A percentile compares a stretch with the other conserved stretches of the same genome.
Conservation (phyloP, 2,329 filamentous ascomycete species). For the Coleophoma cylindrospora region DNA sequence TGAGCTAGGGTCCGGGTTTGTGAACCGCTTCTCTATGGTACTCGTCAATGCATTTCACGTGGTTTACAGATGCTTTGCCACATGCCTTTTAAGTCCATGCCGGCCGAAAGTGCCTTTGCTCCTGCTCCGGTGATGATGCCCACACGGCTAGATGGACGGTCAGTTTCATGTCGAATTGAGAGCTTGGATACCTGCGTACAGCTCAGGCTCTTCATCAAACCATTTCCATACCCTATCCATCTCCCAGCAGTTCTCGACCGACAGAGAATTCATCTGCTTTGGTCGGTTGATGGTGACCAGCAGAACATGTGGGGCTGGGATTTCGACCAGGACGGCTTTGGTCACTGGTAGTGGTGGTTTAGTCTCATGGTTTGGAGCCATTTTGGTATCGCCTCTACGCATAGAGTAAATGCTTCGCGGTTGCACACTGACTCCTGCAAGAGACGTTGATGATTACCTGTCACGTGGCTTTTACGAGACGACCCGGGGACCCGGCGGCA, state of each 20-base stretch:
- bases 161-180: not conserved
- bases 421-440: no score
- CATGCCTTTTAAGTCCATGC: conserved; percentile 43
- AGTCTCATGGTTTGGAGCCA: not conserved
- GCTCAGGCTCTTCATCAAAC: conserved; percentile 45
- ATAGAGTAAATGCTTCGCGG: no score
- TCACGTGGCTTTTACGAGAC: no score
- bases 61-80: not conserved
- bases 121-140: conserved; percentile 47
- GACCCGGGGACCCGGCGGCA: no score
- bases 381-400: no score
- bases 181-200: conserved; percentile 13
- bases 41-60: no score
- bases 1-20: not conserved
- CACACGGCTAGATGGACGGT: conserved; percentile 24
- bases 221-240: conserved; percentile 43
- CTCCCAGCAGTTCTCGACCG: conserved; percentile 39
- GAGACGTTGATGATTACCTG: no score
- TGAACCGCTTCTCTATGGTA: not conserved
- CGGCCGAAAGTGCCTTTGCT: conserved; percentile 48
- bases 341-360: conserved; percentile 12
- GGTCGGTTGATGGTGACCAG: conserved; percentile 49
- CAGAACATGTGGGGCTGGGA: conserved; percentile 40
- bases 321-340: conserved; percentile 30
- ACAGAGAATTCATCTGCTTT: conserved; percentile 40